These are phyloP conservation scores for Extremus antarcticus DNA, from an alignment of 495 filamentous ascomycete species.

Conservation along the genomic window DNA sequence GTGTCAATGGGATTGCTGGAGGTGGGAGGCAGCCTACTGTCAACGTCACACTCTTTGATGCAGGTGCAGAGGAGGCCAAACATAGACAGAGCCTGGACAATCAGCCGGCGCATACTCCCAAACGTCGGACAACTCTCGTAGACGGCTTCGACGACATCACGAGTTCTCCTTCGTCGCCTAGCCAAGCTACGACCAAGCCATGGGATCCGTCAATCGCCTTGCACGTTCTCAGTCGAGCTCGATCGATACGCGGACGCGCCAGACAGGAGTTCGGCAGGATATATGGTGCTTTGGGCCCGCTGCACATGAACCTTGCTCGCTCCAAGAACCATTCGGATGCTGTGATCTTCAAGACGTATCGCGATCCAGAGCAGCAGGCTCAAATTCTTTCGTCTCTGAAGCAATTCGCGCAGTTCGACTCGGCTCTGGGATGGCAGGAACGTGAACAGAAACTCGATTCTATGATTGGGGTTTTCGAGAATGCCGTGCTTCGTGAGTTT, in stretches of 20 bases:
- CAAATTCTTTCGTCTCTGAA: constrained; percentile 71
- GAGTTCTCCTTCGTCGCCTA: constrained; percentile 32
- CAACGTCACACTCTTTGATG: constrained; percentile 55
- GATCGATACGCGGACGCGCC: constrained; percentile 75
- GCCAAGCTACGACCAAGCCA: constrained; percentile 4
- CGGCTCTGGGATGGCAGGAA: constrained; percentile 57
- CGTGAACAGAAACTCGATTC: constrained; percentile 57
- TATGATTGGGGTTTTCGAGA: constrained; percentile 82
- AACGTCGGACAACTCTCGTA: constrained; percentile 28
- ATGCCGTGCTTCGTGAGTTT: constrained; percentile 79
- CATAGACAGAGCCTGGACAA: constrained; percentile 26
- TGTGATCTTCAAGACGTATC: constrained; percentile 72
- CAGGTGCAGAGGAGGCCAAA: constrained; percentile 46
- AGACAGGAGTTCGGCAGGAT: constrained; percentile 84
- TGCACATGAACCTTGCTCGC: constrained; percentile 70
- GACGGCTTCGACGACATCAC: constrained; percentile 61
- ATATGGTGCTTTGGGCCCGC: constrained; percentile 75
- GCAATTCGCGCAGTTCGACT: constrained; percentile 70
- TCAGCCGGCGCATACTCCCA: background rate
- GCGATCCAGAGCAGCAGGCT: constrained; percentile 80
- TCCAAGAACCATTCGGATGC: constrained; percentile 69
- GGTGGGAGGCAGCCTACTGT: constrained; percentile 15
- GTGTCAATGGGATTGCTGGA: constrained; percentile 22
- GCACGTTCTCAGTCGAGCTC: constrained; percentile 52
- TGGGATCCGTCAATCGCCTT: constrained; percentile 50